These are phyloP conservation scores for Tuber umbilicatum DNA, from an alignment of 495 filamentous ascomycete species.

Conservation along the genomic window DNA sequence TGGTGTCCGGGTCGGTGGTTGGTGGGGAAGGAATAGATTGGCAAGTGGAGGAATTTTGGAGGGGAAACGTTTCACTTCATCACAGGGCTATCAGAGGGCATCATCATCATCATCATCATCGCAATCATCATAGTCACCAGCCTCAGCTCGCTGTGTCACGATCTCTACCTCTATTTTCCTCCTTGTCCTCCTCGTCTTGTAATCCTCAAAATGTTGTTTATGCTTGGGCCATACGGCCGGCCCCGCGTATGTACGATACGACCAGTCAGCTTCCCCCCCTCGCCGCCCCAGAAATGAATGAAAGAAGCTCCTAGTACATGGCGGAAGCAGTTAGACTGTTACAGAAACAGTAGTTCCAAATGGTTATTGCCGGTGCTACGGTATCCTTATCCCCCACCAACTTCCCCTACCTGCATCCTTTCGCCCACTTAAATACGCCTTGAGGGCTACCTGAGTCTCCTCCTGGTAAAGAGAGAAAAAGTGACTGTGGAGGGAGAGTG, in stretches of 20 bases:
- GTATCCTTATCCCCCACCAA: slow-evolving; percentile 18
- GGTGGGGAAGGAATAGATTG: neutral
- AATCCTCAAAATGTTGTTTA: neutral
- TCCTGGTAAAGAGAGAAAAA: neutral
- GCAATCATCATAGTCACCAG: neutral
- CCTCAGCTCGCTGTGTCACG: neutral
- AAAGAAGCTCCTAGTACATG: slow-evolving; percentile 16
- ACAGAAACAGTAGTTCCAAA: slow-evolving; percentile 25
- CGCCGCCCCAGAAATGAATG: slow-evolving; percentile 8
- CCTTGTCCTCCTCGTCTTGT: neutral
- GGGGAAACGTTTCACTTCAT: no score
- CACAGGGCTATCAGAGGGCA: neutral
- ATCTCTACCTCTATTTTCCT: neutral
- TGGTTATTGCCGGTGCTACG: slow-evolving; percentile 10
- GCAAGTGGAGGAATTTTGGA: neutral
- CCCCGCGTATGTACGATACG: slow-evolving; percentile 21
- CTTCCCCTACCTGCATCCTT: slow-evolving; percentile 16
- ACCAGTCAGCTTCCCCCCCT: slow-evolving; percentile 28
- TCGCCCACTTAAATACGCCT: slow-evolving; percentile 25
- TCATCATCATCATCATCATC: neutral
- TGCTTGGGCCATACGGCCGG: neutral
- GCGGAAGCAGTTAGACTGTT: slow-evolving; percentile 20
- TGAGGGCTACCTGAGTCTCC: slow-evolving; percentile 20
- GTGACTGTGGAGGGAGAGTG: neutral
- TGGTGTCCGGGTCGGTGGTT: neutral